Base-by-base conservation (phyloP, 805 yeast species). In the Ogataea nitratoaversa region DNA sequence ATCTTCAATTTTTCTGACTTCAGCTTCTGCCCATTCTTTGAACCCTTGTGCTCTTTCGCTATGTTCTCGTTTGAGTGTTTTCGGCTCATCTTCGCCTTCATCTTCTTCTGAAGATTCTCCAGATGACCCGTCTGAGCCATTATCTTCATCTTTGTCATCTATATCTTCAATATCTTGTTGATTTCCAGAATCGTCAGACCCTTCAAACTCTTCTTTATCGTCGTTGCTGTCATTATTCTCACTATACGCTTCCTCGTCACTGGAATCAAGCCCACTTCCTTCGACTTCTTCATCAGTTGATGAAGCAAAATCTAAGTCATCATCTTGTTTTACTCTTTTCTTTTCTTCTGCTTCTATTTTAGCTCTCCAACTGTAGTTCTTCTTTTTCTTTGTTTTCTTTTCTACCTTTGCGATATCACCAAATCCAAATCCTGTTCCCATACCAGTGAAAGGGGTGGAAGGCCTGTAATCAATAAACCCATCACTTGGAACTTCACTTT, bases 1-100 rank as follows among this genome's bases (percentile, higher is more conserved):
- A 1, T 85, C 88, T 49, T 79, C 86, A 30, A 79, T 64, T 44
- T 74, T 69, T 42, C 82, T 77, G 4, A 81, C 76, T 53, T 84
- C 85, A 27, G 72, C 63, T 49, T 82, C 85, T 0, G 96, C 96
- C 98, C 99, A 93, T 16, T 76, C 75, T 62, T 85, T 86, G 69
- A 93, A 93, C 14, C 79, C 74, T 28, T 71, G 68, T 1, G 87
- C 91, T 33, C 64, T 66, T 23, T 70, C 57, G 30, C 63, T 58
- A 46, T 70, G 80, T 28, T 67, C 64, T 30, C 72, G 72, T 17
- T 12, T 12, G 37, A 32, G 64, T 6, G 57, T 68, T 4, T 56
- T 61, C 0, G 48, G 64, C 4, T 57, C 66, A 0, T 56, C 68
- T 4, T 60, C 66, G 6, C 47, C 66, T 29, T 47, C 62, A 1